Evolutionary conservation across 352 stramenopile species (phyloP).

Genomic region (Thalassiosira hispida): DNA sequence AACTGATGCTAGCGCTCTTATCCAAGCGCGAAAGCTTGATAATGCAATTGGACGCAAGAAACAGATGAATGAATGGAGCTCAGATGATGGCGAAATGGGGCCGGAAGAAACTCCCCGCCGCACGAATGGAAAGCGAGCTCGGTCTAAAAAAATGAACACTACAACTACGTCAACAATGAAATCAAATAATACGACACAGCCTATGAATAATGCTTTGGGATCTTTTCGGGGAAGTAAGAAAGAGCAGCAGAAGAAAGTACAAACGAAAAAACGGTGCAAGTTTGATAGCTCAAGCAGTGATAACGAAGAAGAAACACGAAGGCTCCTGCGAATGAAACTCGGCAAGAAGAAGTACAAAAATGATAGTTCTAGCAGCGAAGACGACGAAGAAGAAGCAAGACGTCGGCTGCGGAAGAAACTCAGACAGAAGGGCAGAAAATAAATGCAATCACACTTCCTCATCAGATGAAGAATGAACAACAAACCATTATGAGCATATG

Average conservation of each 20-base stretch:
- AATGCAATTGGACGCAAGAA: neutral
- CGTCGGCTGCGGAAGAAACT: neutral
- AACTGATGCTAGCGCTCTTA: neutral
- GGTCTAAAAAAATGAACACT: too few species aligned
- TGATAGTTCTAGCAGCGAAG: conserved; percentile 11
- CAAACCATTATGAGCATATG: neutral
- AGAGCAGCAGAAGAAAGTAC: neutral
- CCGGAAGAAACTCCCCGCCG: neutral
- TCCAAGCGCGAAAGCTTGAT: neutral
- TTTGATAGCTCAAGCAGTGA: conserved; percentile 10
- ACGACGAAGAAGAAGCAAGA: neutral
- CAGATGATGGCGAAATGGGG: neutral
- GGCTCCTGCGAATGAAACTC: neutral
- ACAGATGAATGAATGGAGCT: neutral
- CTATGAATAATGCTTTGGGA: neutral
- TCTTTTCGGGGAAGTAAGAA: too few species aligned
- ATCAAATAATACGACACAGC: neutral
- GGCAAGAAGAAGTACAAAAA: neutral
- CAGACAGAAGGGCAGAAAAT: too few species aligned
- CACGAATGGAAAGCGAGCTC: too few species aligned
- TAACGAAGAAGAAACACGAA: neutral
- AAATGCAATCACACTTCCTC: neutral
- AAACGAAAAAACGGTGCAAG: neutral
- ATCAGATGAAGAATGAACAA: neutral
- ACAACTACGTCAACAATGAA: too few species aligned